These are phyloP conservation scores for Lodderomyces orthopsilosis DNA, from an alignment of 1,139 yeast genomes.

Conservation along the genomic window DNA sequence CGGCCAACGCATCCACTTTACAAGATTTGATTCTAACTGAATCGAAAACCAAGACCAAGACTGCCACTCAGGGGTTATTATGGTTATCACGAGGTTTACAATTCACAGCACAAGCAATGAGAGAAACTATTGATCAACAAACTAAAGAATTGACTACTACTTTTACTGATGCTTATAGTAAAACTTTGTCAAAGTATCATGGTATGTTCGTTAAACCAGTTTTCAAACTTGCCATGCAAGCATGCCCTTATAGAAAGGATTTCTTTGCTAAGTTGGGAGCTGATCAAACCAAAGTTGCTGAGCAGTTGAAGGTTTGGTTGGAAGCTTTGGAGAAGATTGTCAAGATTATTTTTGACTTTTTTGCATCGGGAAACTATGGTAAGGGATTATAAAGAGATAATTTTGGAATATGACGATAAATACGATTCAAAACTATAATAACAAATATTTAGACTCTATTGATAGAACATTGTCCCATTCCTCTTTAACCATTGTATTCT, in stretches of 20 bases:
- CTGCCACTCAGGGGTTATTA: conserved; percentile 87
- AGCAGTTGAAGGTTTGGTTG: conserved; percentile 71
- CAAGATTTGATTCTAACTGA: conserved; percentile 77
- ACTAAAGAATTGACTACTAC: conserved; percentile 67
- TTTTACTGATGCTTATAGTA: conserved; percentile 77
- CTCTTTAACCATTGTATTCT: not conserved
- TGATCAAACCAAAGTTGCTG: conserved; percentile 62
- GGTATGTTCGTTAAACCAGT: conserved; percentile 80
- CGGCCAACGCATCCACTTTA: conserved; percentile 60
- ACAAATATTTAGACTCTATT: not conserved
- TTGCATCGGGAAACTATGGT: conserved; percentile 78
- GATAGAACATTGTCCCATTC: not conserved
- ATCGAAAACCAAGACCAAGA: conserved; percentile 61
- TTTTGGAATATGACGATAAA: not conserved
- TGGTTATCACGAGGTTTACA: conserved; percentile 87
- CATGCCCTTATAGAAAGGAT: conserved; percentile 89
- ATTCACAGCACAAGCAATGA: conserved; percentile 85
- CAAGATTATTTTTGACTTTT: conserved; percentile 68
- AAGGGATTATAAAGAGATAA: conserved; percentile 59
- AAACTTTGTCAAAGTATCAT: conserved; percentile 79
- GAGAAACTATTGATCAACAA: conserved; percentile 67
- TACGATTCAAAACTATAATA: not conserved
- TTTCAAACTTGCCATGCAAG: conserved; percentile 92
- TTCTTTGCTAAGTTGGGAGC: conserved; percentile 78
- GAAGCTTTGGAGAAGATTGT: conserved; percentile 75